Evolutionary conservation across 2,329 filamentous ascomycete genomes (phyloP).

Genomic region (Didymella exigua): DNA sequence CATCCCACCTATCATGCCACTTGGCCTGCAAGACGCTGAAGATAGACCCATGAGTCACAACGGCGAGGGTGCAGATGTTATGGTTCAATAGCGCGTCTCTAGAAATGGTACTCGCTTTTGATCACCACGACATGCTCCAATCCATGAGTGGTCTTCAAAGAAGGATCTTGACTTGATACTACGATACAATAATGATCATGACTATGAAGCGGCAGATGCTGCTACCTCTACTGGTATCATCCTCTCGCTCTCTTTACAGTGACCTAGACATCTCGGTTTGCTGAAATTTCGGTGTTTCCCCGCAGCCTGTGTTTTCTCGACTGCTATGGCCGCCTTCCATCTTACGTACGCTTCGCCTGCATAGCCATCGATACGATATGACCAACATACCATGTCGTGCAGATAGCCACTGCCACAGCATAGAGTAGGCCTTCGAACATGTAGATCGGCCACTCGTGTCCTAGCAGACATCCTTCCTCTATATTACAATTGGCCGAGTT

Average conservation of each 20-base stretch:
- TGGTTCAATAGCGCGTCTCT: constrained; percentile 34
- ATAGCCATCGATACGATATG: neutral
- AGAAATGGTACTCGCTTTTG: neutral
- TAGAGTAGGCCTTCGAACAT: constrained; percentile 57
- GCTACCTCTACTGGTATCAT: neutral
- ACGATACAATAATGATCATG: constrained; percentile 5
- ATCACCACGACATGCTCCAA: neutral
- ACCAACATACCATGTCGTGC: neutral
- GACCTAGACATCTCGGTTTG: neutral
- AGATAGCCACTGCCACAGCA: constrained; percentile 26
- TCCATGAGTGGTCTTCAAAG: neutral
- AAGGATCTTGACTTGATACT: neutral
- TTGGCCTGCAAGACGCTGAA: constrained; percentile 50
- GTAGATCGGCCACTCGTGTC: constrained; percentile 58
- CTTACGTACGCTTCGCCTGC: neutral
- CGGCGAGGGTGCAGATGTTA: constrained; percentile 45
- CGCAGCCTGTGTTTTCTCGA: neutral
- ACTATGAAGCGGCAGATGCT: neutral
- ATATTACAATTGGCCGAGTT: neutral
- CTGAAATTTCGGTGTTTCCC: too few relatives aligned
- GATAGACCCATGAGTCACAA: constrained; percentile 40
- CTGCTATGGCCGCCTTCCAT: neutral
- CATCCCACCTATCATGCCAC: constrained; percentile 48
- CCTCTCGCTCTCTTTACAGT: neutral
- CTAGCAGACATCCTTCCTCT: constrained; percentile 53